A percentile compares a stretch with the other conserved stretches of the same genome.
phyloP scores from a whole-genome alignment of 495 filamentous ascomycete genomes.

The Aspergillus cavernicola region DNA sequence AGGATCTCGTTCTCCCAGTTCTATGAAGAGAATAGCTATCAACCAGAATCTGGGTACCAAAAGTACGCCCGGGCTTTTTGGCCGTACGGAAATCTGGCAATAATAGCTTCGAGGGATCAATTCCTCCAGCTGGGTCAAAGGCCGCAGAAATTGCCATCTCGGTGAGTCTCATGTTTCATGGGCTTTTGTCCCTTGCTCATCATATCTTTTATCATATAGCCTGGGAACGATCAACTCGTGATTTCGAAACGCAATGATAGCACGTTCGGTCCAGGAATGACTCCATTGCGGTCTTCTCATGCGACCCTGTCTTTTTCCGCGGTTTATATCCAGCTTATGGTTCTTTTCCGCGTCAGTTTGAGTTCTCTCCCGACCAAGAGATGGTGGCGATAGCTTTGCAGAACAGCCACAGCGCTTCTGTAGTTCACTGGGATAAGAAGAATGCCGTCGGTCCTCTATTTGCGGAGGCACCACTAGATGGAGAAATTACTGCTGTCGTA shows the following conservation, averaged over 20 bases:
- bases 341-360: constrained; percentile 34
- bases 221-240: constrained; percentile 22
- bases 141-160: constrained; percentile 60
- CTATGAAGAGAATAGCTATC: constrained; percentile 40
- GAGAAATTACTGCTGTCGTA: constrained; percentile 15
- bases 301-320: constrained; percentile 23
- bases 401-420: constrained; percentile 10
- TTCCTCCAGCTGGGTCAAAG: constrained; percentile 32
- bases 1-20: constrained; percentile 39
- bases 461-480: constrained; percentile 11
- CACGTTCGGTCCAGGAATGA: constrained; percentile 39
- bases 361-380: constrained; percentile 23
- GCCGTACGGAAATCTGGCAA: no score
- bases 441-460: constrained; percentile 13
- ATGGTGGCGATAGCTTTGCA: constrained; percentile 33
- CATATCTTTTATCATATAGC: constrained; percentile 3
- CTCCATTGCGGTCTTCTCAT: constrained; percentile 34
- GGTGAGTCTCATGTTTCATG: constrained; percentile 34
- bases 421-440: constrained; percentile 12
- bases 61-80: no score
- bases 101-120: not conserved
- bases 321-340: constrained; percentile 38
- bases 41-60: no score
- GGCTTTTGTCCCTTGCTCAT: not conserved
- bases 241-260: constrained; percentile 60